Base-by-base conservation (phyloP, 805 yeast genomes). In the Maudiozyma serrabonitensis region DNA sequence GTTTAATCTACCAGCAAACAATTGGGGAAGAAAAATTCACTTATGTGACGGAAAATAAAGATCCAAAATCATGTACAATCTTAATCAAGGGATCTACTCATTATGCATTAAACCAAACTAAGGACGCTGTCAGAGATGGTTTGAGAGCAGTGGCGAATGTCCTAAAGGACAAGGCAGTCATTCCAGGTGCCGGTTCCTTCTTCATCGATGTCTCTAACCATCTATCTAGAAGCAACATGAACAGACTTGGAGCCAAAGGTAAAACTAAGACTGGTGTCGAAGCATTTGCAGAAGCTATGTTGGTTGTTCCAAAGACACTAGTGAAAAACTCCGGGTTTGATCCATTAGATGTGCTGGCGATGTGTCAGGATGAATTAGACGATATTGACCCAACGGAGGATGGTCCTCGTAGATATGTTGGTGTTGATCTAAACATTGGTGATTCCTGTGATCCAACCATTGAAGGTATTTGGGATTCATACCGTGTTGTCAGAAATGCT, bases 11-110 rank as follows among this genome's bases (percentile, higher is more conserved):
- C 66, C 97, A 93, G 72, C 87, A 88, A 65, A 81, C 90, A 31
- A 80, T 93, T 54, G 99, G 98, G 46, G 99, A 93, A 71, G 99
- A 95, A 64, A 93, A 93, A 70, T 93, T 85, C 73, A 93, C 99
- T 18, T 93, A 85, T 70, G 87, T 93, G 47, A 95, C 96, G 49
- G 95, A 91, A 62, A 82, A 81, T 61, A 80, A 78, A 66, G 85
- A 88, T 62, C 97, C 98, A 52, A 87, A 87, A 68, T 80, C 95
- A 6, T 93, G 89, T 57, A 87, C 96, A 11, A 86, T 93, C 51
- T 75, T 93, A 53, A 90, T 93, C 64, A 87, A 88, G 69, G 99
- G 97, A 23, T 90, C 96, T 46, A 91, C 95, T 52, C 80, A 81
- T 56, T 93, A 91, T 68, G 80, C 87, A 41, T 78, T 93, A 58